Base-by-base conservation (phyloP, 306 rosid genomes). In the Castanopsis chinensis region DNA sequence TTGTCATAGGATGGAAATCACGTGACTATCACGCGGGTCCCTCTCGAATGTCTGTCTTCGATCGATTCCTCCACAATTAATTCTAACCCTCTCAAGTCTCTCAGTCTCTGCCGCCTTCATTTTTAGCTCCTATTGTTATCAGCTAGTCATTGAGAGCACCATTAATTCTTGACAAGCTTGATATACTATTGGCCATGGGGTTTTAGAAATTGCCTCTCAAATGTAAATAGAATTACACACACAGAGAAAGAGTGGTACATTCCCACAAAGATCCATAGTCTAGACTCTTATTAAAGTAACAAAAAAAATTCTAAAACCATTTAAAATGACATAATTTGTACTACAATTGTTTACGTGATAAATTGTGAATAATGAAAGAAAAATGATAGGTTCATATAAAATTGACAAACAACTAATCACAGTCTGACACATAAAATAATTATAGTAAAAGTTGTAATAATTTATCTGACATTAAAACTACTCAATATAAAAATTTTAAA, bases 1-100 rank as follows among this genome's bases (percentile, higher is more conserved):
- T 64, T 83, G 64, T 61, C 79, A 67, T n/a, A 54, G 75, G 74
- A 54, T 21, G 6, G 63, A 21, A 64, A 75, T 78, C 83, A 81
- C 88, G 83, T 85, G 88, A 81, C 78, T 30, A 43, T 75, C 84
- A 85, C 84, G 80, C 45, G 80, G 91, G 84, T 67, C 86, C 90
- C 72, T 72, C 82, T 77, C 73, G 79, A 89, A 85, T 88, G 86
- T 88, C 80, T 91, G 81, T 83, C 83, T 82, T 83, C 60, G 65
- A 79, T 43, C 12, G 37, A 33, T 84, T 67, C 81, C 73, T 87
- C 87, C 86, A 83, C 77, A 13, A 72, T 78, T 71, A 68, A 85
- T 45, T 30, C 41, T 32, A 10, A 55, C 64, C 58, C 58, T 69
- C 45, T 41, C 45, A 41, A 41, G 45, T 41, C 45, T 78, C 57